Conservation (phyloP, 306 rosid genomes). For the Astragalus glycyphyllos region DNA sequence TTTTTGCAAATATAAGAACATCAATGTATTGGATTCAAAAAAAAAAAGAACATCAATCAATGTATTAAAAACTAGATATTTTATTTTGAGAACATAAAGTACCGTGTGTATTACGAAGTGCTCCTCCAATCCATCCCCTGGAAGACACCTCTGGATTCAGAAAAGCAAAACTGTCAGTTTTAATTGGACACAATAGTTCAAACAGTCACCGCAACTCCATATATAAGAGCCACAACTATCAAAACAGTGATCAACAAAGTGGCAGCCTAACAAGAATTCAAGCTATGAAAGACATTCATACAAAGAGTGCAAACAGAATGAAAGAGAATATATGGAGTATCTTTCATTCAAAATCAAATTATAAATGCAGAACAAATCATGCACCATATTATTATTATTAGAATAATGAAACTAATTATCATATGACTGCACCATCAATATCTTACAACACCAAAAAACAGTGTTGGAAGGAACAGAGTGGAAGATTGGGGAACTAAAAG, state of each 20-base stretch:
- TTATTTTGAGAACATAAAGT: conserved; percentile 33
- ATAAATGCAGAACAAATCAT: conserved; percentile 10
- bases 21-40: background rate
- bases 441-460: conserved; percentile 13
- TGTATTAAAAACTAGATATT: conserved; percentile 13
- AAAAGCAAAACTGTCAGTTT: conserved; percentile 36
- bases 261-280: conserved; percentile 20
- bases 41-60: conserved; percentile 11
- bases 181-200: conserved; percentile 16
- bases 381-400: conserved; percentile 1
- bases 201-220: conserved; percentile 23
- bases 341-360: conserved; percentile 16
- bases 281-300: conserved; percentile 2
- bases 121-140: conserved; percentile 86
- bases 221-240: conserved; percentile 29
- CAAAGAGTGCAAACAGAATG: background rate
- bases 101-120: conserved; percentile 89
- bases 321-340: conserved; percentile 10
- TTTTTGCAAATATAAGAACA: conserved; percentile 33
- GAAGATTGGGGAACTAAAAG: conserved; percentile 19
- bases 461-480: conserved; percentile 14
- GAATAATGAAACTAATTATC: conserved; percentile 11
- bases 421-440: conserved; percentile 23
- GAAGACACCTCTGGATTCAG: conserved; percentile 86
- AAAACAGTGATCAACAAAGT: conserved; percentile 19